A percentile compares a stretch with the other conserved stretches of the same genome.
Conservation (phyloP, 2,329 filamentous ascomycete species). For the Claviceps maximensis region DNA sequence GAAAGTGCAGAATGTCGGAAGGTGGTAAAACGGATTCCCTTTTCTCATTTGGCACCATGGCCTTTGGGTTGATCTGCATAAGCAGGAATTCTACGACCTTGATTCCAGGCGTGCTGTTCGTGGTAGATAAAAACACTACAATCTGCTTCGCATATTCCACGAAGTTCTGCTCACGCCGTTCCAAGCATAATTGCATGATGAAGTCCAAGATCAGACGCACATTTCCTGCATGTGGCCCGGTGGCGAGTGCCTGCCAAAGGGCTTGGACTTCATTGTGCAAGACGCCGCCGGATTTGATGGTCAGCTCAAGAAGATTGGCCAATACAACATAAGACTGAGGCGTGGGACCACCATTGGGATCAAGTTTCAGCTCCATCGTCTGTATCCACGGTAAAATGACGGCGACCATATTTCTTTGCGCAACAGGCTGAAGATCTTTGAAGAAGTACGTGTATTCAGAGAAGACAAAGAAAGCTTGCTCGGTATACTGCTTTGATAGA, state of each 20-base stretch:
- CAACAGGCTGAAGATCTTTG: slow-evolving; percentile 67
- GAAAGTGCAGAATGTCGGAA: slow-evolving; percentile 59
- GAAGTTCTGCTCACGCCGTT: slow-evolving; percentile 92
- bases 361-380: slow-evolving; percentile 79
- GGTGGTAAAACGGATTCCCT: slow-evolving; percentile 54
- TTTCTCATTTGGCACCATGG: slow-evolving; percentile 92
- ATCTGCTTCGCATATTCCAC: slow-evolving; percentile 98
- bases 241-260: slow-evolving; percentile 90
- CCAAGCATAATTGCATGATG: slow-evolving; percentile 85
- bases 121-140: slow-evolving; percentile 88
- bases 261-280: slow-evolving; percentile 96
- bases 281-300: slow-evolving; percentile 76
- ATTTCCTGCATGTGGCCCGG: slow-evolving; percentile 83
- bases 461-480: slow-evolving; percentile 85
- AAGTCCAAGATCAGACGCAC: slow-evolving; percentile 92
- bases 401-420: slow-evolving; percentile 87
- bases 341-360: slow-evolving; percentile 82
- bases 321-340: slow-evolving; percentile 88
- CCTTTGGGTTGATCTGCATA: slow-evolving; percentile 80
- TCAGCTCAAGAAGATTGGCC: slow-evolving; percentile 91
- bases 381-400: slow-evolving; percentile 95
- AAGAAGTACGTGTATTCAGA: slow-evolving; percentile 93
- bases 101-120: slow-evolving; percentile 55
- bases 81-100: slow-evolving; percentile 92
- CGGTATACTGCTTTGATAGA: slow-evolving; percentile 75